These are phyloP conservation scores for Lipomyces orientalis DNA, from an alignment of 805 yeast genomes.

Conservation along the genomic window DNA sequence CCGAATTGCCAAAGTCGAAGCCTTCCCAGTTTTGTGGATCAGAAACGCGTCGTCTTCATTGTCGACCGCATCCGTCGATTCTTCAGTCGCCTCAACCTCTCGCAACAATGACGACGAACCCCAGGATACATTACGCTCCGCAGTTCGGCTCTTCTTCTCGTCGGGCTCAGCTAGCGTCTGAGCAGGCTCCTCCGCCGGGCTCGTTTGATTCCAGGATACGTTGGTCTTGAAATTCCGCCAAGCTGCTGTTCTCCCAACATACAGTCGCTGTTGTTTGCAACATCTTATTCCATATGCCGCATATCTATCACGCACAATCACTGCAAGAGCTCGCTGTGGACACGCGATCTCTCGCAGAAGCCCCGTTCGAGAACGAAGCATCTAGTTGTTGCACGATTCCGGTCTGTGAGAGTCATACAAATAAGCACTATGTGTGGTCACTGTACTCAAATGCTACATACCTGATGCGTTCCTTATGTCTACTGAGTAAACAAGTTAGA, in stretches of 20 bases:
- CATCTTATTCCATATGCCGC: neutral
- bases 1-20: neutral
- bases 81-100: neutral
- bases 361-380: neutral
- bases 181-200: neutral
- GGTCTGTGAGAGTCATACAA: neutral
- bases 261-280: neutral
- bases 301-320: neutral
- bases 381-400: neutral
- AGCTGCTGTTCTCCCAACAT: neutral
- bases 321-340: neutral
- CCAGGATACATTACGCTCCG: neutral
- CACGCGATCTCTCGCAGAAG: neutral
- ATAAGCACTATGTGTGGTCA: neutral
- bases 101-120: neutral
- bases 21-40: neutral
- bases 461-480: neutral
- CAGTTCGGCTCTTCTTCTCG: neutral
- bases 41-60: slow-evolving; percentile 3
- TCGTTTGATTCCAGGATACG: neutral
- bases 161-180: neutral
- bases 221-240: neutral
- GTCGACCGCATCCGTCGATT: neutral
- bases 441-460: neutral
- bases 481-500: neutral